Conservation (phyloP, 1,284 basidiomycete species). For the Papiliotrema nemorosa region DNA sequence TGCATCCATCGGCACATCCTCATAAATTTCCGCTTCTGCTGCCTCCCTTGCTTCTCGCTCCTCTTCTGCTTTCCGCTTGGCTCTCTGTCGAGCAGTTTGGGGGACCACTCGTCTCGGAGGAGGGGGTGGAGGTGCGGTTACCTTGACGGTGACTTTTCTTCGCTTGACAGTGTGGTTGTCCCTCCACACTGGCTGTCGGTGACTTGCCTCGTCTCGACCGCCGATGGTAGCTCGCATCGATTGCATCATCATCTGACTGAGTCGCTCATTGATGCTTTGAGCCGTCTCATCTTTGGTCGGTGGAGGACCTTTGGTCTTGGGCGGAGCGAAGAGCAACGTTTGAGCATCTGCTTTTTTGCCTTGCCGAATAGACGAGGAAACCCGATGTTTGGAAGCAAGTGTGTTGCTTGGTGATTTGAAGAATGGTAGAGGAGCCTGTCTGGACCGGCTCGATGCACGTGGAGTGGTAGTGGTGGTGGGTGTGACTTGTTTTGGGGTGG, state of each 20-base stretch:
- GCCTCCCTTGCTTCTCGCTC: background rate
- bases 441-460: too few species aligned
- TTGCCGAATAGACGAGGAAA: too few species aligned
- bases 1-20: background rate
- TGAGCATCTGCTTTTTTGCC: too few species aligned
- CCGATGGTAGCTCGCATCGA: constrained; percentile 4
- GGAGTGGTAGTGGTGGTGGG: too few species aligned
- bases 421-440: too few species aligned
- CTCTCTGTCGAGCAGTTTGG: background rate
- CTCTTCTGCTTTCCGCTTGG: constrained; percentile 1
- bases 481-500: too few species aligned
- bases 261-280: constrained; percentile 5
- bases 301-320: background rate
- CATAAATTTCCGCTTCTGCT: background rate
- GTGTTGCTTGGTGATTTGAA: too few species aligned
- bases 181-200: background rate
- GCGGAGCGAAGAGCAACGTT: background rate
- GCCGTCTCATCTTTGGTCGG: constrained; percentile 3
- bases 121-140: too few species aligned
- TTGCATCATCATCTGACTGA: constrained; percentile 2
- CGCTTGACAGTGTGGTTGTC: too few species aligned
- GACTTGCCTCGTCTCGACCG: background rate
- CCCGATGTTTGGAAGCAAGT: too few species aligned
- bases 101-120: background rate
- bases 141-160: too few species aligned